Evolutionary conservation across 495 filamentous ascomycete genomes (phyloP), one percentile per base, ranked within the genome.

Genomic region (Neurospora sp.): DNA sequence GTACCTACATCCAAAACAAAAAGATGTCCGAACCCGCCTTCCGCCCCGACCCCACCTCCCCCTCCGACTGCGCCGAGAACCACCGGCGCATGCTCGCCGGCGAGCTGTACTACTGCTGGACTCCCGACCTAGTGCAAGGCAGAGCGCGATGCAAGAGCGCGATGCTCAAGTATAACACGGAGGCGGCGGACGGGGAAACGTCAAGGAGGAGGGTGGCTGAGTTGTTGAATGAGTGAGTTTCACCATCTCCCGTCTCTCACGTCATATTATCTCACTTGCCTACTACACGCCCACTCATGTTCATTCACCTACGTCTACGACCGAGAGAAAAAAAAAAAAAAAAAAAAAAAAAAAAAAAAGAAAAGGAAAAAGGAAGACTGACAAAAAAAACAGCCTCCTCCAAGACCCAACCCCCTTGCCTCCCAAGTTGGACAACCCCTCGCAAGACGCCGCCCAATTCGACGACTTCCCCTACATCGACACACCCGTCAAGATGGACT

Each of bases 221-320:
- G 75, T 80, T 94, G n/a, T 94, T 88, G 88, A 89, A 88, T 80
- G 88, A 92, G 93, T 95, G 83, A 84, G 89, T 83, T 39, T 70
- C 31, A 11, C 44, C 1, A 31, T 39, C 11, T 39, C 20, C 40
- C 10, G 42, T 39, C 14, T 0, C 69, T 31, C 69, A 27, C 39
- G 11, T 31, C 31, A 42, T 39, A 2, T 9, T 38, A 23, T 39
- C 18, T 27, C 9, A 72, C 16, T 41, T 59, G 4, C 6, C 27
- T 18, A n/a, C n/a, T n/a, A n/a, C n/a, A n/a, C n/a, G 31, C 31
- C 31, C 3, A 35, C 31, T 35, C 27, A 27, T 27, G 27, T 27
- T 27, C 27, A 27, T 27, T 27, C 27, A 27, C 27, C 27, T 27
- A n/a, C n/a, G n/a, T n/a, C n/a, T n/a, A n/a, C n/a, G n/a, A n/a